Percentiles rank a stretch among this genome's conserved stretches.
phyloP scores from a whole-genome alignment of 768 basidiomycete genomes.

The Termitomyces sp. region DNA sequence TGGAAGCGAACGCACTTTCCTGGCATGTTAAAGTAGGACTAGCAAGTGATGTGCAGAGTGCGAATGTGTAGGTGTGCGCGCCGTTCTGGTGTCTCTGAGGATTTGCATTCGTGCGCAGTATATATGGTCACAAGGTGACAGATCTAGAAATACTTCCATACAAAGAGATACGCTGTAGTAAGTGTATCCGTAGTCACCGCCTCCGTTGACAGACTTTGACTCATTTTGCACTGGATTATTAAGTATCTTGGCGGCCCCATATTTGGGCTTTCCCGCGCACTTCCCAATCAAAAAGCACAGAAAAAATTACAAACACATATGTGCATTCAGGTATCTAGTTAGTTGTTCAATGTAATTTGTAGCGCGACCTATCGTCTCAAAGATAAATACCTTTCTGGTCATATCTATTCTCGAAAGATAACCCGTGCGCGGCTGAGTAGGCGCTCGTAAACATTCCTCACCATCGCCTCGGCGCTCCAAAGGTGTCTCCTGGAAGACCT shows the following conservation, averaged over 20 bases:
- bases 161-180: constrained; percentile 3
- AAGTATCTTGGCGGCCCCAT: constrained; percentile 4
- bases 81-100: too few species aligned
- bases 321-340: not conserved
- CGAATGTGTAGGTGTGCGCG: not conserved
- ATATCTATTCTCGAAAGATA: not conserved
- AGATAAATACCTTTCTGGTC: not conserved
- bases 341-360: not conserved
- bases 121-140: not conserved
- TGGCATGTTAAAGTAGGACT: constrained; percentile 15
- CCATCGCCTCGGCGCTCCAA: not conserved
- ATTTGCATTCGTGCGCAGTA: constrained; percentile 1
- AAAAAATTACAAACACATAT: not conserved
- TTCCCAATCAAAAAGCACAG: not conserved
- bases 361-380: not conserved
- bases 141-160: constrained; percentile 4
- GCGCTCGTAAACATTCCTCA: not conserved
- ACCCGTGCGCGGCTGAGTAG: not conserved
- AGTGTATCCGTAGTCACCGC: constrained; percentile 10
- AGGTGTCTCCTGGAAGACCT: not conserved
- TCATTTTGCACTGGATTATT: constrained; percentile 9
- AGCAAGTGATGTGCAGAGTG: not conserved
- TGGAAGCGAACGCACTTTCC: constrained; percentile 23
- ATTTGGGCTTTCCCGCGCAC: constrained; percentile 1
- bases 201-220: constrained; percentile 12